Evolutionary conservation across 106 monocot species (phyloP).

Genomic region (Acorus gramineus): DNA sequence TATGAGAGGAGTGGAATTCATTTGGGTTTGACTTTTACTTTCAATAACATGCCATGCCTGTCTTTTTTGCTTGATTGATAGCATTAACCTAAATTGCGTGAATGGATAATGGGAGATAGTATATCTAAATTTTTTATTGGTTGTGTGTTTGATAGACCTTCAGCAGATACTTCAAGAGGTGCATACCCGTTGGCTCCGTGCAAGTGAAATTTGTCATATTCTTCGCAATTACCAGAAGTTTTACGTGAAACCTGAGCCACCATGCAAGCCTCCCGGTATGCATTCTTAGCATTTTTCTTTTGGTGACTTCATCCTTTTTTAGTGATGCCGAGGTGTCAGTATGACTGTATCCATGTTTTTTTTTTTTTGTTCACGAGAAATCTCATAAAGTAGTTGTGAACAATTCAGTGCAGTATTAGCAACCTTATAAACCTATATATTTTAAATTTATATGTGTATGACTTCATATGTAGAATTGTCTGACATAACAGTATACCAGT

Average conservation of each 20-base stretch:
- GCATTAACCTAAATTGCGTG: background rate
- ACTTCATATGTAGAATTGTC: too few relatives aligned
- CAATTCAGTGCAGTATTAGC: too few relatives aligned
- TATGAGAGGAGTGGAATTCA: too few relatives aligned
- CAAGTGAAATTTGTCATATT: constrained; percentile 54
- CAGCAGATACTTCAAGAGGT: constrained; percentile 37
- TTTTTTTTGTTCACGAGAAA: background rate
- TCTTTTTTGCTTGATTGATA: too few relatives aligned
- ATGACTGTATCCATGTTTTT: background rate
- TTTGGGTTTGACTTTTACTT: too few relatives aligned
- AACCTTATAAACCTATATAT: too few relatives aligned
- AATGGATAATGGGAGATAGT: background rate
- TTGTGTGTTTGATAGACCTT: constrained; percentile 24
- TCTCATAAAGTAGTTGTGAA: too few relatives aligned
- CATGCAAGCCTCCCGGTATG: constrained; percentile 39
- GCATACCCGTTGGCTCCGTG: constrained; percentile 57
- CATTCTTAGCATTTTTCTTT: background rate
- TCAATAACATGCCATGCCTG: too few relatives aligned
- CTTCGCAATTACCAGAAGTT: constrained; percentile 43
- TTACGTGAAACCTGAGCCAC: constrained; percentile 37
- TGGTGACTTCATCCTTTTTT: background rate
- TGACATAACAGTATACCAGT: too few relatives aligned
- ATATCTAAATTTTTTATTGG: background rate
- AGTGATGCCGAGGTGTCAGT: background rate
- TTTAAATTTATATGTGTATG: too few relatives aligned